These are phyloP conservation scores for Posidonia oceanica DNA, from an alignment of 116 monocot genomes.

Conservation along the genomic window DNA sequence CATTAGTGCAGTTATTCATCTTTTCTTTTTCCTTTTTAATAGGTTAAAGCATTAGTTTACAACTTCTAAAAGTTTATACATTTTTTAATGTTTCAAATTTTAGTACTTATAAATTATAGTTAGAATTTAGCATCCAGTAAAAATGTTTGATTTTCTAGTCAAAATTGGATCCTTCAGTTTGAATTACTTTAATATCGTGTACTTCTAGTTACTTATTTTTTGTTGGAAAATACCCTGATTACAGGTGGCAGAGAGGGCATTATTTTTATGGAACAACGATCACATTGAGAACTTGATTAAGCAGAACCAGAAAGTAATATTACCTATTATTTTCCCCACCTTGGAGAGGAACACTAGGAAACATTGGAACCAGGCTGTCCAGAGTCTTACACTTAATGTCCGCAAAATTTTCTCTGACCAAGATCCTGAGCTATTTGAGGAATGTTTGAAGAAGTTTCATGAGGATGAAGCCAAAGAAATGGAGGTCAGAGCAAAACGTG, in stretches of 20 bases:
- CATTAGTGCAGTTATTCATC: too few relatives aligned
- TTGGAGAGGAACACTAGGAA: constrained; percentile 42
- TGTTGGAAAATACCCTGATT: background rate
- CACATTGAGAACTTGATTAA: constrained; percentile 49
- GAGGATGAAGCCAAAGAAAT: constrained; percentile 24
- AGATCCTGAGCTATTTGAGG: constrained; percentile 36
- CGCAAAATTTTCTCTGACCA: constrained; percentile 46
- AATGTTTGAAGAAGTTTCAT: constrained; percentile 30
- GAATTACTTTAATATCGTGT: too few relatives aligned
- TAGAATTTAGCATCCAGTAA: too few relatives aligned
- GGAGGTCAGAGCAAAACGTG: constrained; percentile 16
- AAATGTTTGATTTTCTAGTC: too few relatives aligned
- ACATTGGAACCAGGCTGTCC: constrained; percentile 61
- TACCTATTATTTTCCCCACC: constrained; percentile 55
- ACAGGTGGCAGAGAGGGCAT: constrained; percentile 56
- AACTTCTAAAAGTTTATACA: too few relatives aligned
- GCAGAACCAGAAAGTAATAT: constrained; percentile 37
- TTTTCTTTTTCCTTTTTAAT: too few relatives aligned
- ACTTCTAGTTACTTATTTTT: background rate
- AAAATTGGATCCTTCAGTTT: too few relatives aligned
- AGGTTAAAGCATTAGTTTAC: too few relatives aligned
- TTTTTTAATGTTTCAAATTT: too few relatives aligned
- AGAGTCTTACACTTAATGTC: constrained; percentile 42
- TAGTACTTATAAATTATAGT: too few relatives aligned
- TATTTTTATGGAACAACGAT: constrained; percentile 64